These are phyloP conservation scores for Euphorbia corollata DNA, from an alignment of 441 rosid genomes.

Conservation along the genomic window DNA sequence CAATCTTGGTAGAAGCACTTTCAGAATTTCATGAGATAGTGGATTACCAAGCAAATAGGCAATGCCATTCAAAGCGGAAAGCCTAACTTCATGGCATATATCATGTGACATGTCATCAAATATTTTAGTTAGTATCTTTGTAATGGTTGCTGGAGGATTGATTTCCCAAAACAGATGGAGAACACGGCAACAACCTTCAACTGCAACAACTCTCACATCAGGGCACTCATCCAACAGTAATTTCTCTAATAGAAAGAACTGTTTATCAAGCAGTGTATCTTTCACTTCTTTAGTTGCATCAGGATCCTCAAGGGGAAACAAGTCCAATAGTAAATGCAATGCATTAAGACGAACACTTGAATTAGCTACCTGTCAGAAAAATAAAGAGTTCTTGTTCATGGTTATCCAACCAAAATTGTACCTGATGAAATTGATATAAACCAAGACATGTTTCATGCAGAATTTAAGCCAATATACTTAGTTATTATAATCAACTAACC, in stretches of 20 bases:
- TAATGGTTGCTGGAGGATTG: conserved; percentile 71
- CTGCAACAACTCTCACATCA: conserved; percentile 81
- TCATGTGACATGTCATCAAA: conserved; percentile 72
- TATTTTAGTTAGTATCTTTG: conserved; percentile 57
- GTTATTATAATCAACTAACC: neutral
- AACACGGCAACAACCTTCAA: conserved; percentile 87
- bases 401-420: neutral
- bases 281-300: conserved; percentile 80
- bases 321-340: conserved; percentile 72
- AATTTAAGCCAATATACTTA: neutral
- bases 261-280: conserved; percentile 68
- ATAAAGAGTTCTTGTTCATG: conserved; percentile 9
- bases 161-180: conserved; percentile 93
- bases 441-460: neutral
- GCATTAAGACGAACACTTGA: conserved; percentile 91
- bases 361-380: conserved; percentile 72
- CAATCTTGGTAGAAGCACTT: conserved; percentile 77
- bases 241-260: conserved; percentile 78
- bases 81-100: conserved; percentile 70
- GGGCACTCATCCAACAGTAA: conserved; percentile 79
- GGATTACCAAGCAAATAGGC: conserved; percentile 83
- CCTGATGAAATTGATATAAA: neutral
- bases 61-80: conserved; percentile 76
- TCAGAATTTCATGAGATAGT: conserved; percentile 81
- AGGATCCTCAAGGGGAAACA: conserved; percentile 93